Percentiles rank a stretch among this genome's conserved stretches.
Conservation (phyloP, 2,329 filamentous ascomycete species). For the Penicillium rolfsii region DNA sequence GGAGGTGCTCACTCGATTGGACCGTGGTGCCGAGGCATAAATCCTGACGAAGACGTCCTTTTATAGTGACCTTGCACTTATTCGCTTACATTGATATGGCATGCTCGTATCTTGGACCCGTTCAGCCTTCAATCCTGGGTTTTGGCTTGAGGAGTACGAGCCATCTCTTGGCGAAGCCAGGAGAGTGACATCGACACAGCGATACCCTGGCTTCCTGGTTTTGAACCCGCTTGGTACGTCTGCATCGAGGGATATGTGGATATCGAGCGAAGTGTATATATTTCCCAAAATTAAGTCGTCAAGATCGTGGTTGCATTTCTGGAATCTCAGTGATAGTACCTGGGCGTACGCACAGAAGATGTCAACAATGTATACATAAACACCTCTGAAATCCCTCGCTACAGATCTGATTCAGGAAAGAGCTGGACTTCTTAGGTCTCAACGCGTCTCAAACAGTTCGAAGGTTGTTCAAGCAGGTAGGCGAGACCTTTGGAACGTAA, state of each 20-base stretch:
- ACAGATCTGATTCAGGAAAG: no score
- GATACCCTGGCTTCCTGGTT: constrained; percentile 14
- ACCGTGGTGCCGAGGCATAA: constrained; percentile 52
- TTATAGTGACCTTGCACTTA: background rate
- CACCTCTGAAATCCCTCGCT: background rate
- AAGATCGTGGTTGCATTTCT: background rate
- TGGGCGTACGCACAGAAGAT: background rate
- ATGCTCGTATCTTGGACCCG: background rate
- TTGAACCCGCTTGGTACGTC: background rate
- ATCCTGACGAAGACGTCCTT: background rate
- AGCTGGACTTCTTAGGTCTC: background rate
- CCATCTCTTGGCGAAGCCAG: background rate
- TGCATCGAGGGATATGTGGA: constrained; percentile 7
- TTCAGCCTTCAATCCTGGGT: background rate
- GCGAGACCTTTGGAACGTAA: no score
- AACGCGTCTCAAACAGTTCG: no score
- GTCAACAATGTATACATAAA: background rate
- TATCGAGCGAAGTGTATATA: constrained; percentile 15
- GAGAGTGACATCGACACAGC: background rate
- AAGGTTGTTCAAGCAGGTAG: no score
- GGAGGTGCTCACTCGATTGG: constrained; percentile 88
- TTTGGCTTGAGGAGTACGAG: background rate
- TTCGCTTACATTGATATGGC: background rate
- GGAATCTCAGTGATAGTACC: background rate
- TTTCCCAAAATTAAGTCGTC: background rate